Evolutionary conservation across 352 stramenopile species (phyloP).

Genomic region (Thalassiosira sp.): DNA sequence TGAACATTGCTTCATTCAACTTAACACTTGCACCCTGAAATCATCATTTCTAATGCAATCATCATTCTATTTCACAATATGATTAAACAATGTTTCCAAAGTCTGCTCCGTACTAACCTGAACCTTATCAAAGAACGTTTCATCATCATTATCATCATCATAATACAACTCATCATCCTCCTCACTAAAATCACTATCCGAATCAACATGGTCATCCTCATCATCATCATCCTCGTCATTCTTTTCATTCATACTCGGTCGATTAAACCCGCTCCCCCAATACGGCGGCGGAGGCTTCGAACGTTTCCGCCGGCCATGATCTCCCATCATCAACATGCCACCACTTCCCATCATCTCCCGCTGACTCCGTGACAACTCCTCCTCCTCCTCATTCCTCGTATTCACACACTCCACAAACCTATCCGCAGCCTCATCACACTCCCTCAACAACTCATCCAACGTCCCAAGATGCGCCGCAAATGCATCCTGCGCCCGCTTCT

Average conservation of each 20-base stretch:
- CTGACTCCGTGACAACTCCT: too few species aligned
- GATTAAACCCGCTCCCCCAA: constrained; percentile 49
- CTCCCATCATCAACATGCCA: not conserved
- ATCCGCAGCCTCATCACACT: constrained; percentile 32
- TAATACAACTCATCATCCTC: constrained; percentile 44
- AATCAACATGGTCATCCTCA: constrained; percentile 19
- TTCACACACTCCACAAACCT: constrained; percentile 42
- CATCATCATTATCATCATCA: constrained; percentile 53
- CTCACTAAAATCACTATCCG: constrained; percentile 28
- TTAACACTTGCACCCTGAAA: too few species aligned
- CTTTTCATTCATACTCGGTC: constrained; percentile 13
- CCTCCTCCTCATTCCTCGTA: constrained; percentile 23
- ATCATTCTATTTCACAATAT: constrained; percentile 55
- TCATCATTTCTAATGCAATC: too few species aligned
- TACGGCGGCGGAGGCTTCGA: constrained; percentile 26
- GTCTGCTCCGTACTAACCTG: constrained; percentile 43
- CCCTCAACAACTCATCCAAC: constrained; percentile 46
- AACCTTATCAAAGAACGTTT: constrained; percentile 50
- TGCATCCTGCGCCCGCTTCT: constrained; percentile 19
- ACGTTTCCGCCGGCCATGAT: constrained; percentile 2
- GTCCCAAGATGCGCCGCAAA: constrained; percentile 31
- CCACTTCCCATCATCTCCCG: constrained; percentile 2
- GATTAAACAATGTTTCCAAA: constrained; percentile 47
- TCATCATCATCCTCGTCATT: constrained; percentile 19
- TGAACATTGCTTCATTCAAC: too few species aligned